Evolutionary conservation across 2,329 filamentous ascomycete genomes (phyloP), one percentile per base, ranked within the genome.

Genomic region (Xylariales sp.): DNA sequence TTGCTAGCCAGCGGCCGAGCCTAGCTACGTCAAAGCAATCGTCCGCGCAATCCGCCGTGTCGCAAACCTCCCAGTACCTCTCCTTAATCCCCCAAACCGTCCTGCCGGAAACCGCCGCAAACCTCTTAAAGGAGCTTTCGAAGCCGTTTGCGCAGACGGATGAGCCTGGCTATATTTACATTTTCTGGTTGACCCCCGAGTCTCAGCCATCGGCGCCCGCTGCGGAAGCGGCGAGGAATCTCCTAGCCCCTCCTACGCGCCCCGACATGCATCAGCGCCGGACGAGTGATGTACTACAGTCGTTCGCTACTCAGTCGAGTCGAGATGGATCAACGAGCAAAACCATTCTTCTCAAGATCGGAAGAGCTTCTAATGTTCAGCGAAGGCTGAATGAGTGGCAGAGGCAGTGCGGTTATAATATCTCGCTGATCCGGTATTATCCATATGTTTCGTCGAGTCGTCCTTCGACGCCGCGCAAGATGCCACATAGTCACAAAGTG

Each of bases 111-210:
- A 91, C 89, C 0, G 85, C 92, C 0, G 91, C 93, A 0, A 81
- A 85, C 5, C 84, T 98, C 3, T 86, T 95, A 67, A 84, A 90
- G 2, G 94, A 98, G 79, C 85, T 98, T 9, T 88, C 84, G 80
- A 77, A 96, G 87, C 83, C 93, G 0, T 87, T 94, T 53, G 94
- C 93, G 0, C 83, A 88, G 28, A 83, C 86, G 62, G 93, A 96
- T 72, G 93, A 97, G 73, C 84, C 91, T 12, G 96, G 96, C 45
- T 99, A 96, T 81, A 98, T 99, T 73, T 99, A 99, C 85, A 97
- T 99, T 80, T 99, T 98, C 85, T 97, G 95, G 94, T 86, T 97
- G 28, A 97, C 93, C 0, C 90, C 93, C 39, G 84, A 87, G 43
- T 86, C 85, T 1, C 81, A 87, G 7, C 78, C 84, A 0, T 79